Base-by-base conservation (phyloP, 2,329 filamentous ascomycete species). In the Pseudogymnoascus sp. region DNA sequence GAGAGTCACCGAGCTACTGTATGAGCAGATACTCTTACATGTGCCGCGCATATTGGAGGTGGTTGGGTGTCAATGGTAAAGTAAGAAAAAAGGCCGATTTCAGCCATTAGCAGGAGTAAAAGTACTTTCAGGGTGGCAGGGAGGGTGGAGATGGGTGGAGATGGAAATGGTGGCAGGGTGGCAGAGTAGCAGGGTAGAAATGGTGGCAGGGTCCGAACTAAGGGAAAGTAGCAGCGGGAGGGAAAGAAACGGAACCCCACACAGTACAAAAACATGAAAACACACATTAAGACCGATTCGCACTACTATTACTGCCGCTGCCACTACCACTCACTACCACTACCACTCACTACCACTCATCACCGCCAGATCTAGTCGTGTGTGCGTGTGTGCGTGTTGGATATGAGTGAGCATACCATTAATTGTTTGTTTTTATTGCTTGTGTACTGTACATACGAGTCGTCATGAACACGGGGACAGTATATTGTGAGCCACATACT, bases 1-100 rank as follows among this genome's bases (percentile, higher is more conserved):
- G 51, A 57, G 26, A 31, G 51, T 34, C 26, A 34, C 51, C 26
- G 51, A 57, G 51, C 51, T 57, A 34, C 51, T 57, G 51, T 57
- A 57, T 10, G 51, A 57, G 51, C 26, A 31, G 18, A 34, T 34
- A 29, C n/a, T 57, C 51, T 57, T 57, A 57, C 26, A 57, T 57
- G 51, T 31, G 51, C 23, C 8, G 45, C 21, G 51, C 51, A 57
- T 57, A 57, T 57, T 34, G 29, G 29, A 57, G 29, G 51, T 18
- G 51, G 51, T 57, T 57, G 51, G 51, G 51, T 57, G 29, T 57
- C 29, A 57, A 57, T 57, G n/a, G 29, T 57, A 18, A 34, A 57
- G 34, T 31, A 54, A n/a, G n/a, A 54, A 54, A 54, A 29, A 54
- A 16, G 8, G 16, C 45, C 10, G 16, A 29, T 26, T 51, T 51